These are phyloP conservation scores for Cladorrhinum sp. DNA, from an alignment of 2,329 filamentous ascomycete species.

Conservation along the genomic window DNA sequence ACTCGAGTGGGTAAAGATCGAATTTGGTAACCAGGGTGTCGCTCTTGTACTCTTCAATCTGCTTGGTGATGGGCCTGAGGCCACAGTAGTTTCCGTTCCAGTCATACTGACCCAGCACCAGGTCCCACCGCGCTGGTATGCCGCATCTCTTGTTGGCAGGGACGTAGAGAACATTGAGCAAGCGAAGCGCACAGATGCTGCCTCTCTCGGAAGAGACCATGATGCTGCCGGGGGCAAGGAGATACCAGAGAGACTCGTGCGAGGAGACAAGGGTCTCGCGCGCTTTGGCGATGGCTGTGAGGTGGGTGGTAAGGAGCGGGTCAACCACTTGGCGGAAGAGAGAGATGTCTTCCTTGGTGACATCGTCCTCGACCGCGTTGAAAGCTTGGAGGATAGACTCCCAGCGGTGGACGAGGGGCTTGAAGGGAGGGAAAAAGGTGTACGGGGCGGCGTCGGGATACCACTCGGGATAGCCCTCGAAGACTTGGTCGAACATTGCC, in stretches of 20 bases:
- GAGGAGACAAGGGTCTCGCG: constrained; percentile 6
- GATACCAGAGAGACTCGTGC: constrained; percentile 3
- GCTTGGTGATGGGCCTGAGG: constrained; percentile 1
- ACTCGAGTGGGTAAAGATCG: constrained; percentile 9
- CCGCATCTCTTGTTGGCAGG: background rate
- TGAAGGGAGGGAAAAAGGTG: constrained; percentile 11
- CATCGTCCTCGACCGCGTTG: background rate
- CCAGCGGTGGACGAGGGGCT: constrained; percentile 9
- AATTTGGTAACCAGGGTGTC: constrained; percentile 9
- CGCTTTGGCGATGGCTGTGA: constrained; percentile 7
- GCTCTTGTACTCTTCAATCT: constrained; percentile 2
- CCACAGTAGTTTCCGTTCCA: constrained; percentile 11
- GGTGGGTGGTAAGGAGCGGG: constrained; percentile 4
- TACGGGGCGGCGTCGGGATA: constrained; percentile 11
- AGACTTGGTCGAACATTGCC: constrained; percentile 8
- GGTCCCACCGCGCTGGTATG: background rate
- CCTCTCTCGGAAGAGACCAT: constrained; percentile 9
- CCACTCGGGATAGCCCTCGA: constrained; percentile 6
- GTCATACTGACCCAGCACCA: constrained; percentile 8
- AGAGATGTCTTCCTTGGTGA: constrained; percentile 7
- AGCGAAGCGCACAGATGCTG: background rate
- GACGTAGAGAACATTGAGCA: constrained; percentile 2
- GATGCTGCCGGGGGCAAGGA: constrained; percentile 8
- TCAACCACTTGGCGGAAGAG: background rate
- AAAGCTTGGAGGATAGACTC: constrained; percentile 3